Evolutionary conservation across 2,329 filamentous ascomycete species (phyloP).

Genomic region (Colletotrichum camelliae): DNA sequence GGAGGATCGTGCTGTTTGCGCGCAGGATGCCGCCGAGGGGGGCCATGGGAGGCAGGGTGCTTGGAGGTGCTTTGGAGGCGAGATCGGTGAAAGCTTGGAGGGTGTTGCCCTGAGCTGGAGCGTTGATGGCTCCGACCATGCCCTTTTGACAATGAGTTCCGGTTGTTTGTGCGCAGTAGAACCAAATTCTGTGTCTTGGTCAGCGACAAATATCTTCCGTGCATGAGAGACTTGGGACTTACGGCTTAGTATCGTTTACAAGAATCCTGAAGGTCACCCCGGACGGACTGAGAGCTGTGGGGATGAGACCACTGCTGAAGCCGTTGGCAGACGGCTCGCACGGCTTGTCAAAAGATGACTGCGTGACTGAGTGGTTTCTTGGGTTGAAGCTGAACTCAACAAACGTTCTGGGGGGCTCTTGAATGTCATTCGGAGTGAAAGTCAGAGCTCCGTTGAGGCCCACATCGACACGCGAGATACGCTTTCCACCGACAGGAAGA

Average conservation of each 20-base stretch:
- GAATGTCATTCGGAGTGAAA: slow-evolving; percentile 39
- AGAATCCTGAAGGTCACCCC: slow-evolving; percentile 37
- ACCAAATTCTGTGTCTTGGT: slow-evolving; percentile 29
- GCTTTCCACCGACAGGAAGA: slow-evolving; percentile 35
- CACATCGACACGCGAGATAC: slow-evolving; percentile 37
- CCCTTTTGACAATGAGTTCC: slow-evolving; percentile 42
- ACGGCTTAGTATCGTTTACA: slow-evolving; percentile 34
- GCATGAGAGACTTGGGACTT: background rate
- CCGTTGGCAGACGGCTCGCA: slow-evolving; percentile 42
- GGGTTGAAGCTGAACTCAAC: slow-evolving; percentile 41
- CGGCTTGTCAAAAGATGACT: slow-evolving; percentile 44
- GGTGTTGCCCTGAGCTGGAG: slow-evolving; percentile 38
- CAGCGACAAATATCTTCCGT: background rate
- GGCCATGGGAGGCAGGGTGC: slow-evolving; percentile 36
- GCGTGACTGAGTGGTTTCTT: slow-evolving; percentile 41
- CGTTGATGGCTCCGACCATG: slow-evolving; percentile 55
- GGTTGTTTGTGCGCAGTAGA: slow-evolving; percentile 40
- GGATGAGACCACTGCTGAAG: slow-evolving; percentile 44
- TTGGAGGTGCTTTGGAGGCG: slow-evolving; percentile 35
- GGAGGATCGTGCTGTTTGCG: slow-evolving; percentile 36
- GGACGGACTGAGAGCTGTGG: slow-evolving; percentile 33
- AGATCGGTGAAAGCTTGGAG: slow-evolving; percentile 39
- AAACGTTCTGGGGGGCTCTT: slow-evolving; percentile 35
- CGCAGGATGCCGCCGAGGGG: slow-evolving; percentile 39
- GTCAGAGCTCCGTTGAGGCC: slow-evolving; percentile 33